phyloP scores from a whole-genome alignment of 2,329 filamentous ascomycete genomes.

The Pseudogymnoascus sp. region DNA sequence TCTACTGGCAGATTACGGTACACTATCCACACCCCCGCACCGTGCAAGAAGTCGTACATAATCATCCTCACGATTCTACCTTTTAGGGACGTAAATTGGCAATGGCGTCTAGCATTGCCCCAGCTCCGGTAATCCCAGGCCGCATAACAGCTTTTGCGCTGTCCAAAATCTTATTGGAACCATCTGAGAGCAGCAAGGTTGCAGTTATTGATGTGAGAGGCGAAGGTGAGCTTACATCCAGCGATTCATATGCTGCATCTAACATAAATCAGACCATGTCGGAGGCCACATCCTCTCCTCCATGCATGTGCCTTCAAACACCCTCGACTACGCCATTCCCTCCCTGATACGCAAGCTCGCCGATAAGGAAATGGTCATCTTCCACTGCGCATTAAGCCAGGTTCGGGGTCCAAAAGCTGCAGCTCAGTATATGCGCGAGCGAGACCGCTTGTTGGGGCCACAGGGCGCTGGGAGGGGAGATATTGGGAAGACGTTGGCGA shows the following conservation, averaged over 20 bases:
- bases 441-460: slow-evolving; percentile 40
- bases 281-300: slow-evolving; percentile 81
- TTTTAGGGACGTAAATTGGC: background rate
- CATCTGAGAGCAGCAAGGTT: slow-evolving; percentile 32
- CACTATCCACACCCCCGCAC: background rate
- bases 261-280: slow-evolving; percentile 59
- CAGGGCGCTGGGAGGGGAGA: slow-evolving; percentile 17
- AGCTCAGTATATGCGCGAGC: slow-evolving; percentile 66
- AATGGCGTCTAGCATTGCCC: background rate
- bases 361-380: slow-evolving; percentile 76
- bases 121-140: background rate
- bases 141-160: slow-evolving; percentile 25
- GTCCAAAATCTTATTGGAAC: slow-evolving; percentile 23
- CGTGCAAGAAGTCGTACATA: background rate
- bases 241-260: background rate
- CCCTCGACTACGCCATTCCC: slow-evolving; percentile 68
- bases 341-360: slow-evolving; percentile 72
- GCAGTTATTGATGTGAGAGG: slow-evolving; percentile 88
- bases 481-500: slow-evolving; percentile 16
- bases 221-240: slow-evolving; percentile 44
- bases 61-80: background rate
- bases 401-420: slow-evolving; percentile 82
- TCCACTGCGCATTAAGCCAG: slow-evolving; percentile 90
- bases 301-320: slow-evolving; percentile 63
- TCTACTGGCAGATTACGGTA: background rate